Evolutionary conservation across 2,329 filamentous ascomycete genomes (phyloP), one percentile per base, ranked within the genome.

Genomic region (Rhynchosporium graminicola): DNA sequence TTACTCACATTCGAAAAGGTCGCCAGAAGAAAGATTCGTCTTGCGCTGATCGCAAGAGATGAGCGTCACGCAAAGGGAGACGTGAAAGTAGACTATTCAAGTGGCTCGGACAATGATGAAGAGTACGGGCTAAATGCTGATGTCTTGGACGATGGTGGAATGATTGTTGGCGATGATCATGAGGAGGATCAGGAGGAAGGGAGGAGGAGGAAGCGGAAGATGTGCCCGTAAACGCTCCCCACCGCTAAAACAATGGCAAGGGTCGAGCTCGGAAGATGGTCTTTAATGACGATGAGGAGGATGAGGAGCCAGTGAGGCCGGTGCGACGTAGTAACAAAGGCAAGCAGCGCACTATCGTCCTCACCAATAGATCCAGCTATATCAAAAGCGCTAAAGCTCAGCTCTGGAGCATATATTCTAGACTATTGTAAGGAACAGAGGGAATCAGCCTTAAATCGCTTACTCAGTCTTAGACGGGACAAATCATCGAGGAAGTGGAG

Each of bases 61-160:
- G 13, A n/a, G 13, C 13, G 43, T 20, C 43, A 46, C 6, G 13
- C 5, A 6, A 20, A 2, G n/a, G 43, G 43, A 20, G 43, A 46
- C 20, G 15, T 46, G 4, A 13, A 46, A 20, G 43, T 20, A 3
- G 20, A 15, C n/a, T 13, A 46, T n/a, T 46, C 43, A 7, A 46
- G 43, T 46, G n/a, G 15, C n/a, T 46, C 43, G 43, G 43, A 46
- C n/a, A n/a, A 46, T 20, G 43, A 46, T n/a, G 43, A n/a, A n/a
- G 13, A 28, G 13, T 46, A 46, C n/a, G 43, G 43, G 13, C n/a
- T 15, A n/a, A n/a, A 20, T 46, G 13, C 13, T 4, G 43, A 46
- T 20, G 15, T 20, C n/a, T 15, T 46, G n/a, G 43, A 46, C n/a
- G n/a, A n/a, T 4, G n/a, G 43, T n/a, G 43, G n/a, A 6, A 6